Percentiles rank a stretch among this genome's conserved stretches.
These are phyloP conservation scores for Aurantiochytrium sp. DNA, from an alignment of 108 stramenopile genomes.

Conservation along the genomic window DNA sequence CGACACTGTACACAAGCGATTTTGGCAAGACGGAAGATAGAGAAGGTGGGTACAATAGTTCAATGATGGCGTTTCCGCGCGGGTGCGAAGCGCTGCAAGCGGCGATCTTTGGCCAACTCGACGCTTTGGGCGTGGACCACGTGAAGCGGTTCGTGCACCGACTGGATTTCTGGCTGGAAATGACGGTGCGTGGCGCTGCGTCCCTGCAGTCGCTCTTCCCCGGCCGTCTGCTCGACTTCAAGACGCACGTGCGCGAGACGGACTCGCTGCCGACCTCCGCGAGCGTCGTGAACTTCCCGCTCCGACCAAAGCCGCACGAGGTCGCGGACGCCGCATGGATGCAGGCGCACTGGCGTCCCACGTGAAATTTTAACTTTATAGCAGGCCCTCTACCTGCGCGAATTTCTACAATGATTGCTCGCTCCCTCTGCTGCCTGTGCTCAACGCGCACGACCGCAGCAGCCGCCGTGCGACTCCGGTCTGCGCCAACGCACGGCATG, in stretches of 20 bases:
- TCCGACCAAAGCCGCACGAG: slow-evolving; percentile 38
- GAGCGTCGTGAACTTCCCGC: slow-evolving; percentile 35
- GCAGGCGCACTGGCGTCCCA: not conserved
- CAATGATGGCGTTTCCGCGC: slow-evolving; percentile 27
- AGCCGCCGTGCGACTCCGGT: no score
- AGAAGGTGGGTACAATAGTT: slow-evolving; percentile 25
- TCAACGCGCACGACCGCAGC: no score
- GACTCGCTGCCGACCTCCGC: not conserved
- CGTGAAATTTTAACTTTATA: no score
- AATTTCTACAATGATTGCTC: no score
- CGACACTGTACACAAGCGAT: slow-evolving; percentile 19
- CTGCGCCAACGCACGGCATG: no score
- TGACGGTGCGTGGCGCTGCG: slow-evolving; percentile 16
- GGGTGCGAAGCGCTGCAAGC: not conserved
- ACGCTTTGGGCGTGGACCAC: not conserved
- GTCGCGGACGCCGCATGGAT: slow-evolving; percentile 18
- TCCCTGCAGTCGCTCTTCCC: slow-evolving; percentile 22
- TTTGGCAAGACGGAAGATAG: slow-evolving; percentile 30
- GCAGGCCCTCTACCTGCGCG: no score
- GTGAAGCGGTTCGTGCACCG: slow-evolving; percentile 29
- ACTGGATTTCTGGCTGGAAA: slow-evolving; percentile 45
- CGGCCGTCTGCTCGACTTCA: slow-evolving; percentile 37
- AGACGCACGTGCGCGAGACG: not conserved
- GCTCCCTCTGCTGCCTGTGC: no score
- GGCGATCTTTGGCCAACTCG: slow-evolving; percentile 14